Conservation (phyloP, 805 yeast species). For the Pichia cabralensis region DNA sequence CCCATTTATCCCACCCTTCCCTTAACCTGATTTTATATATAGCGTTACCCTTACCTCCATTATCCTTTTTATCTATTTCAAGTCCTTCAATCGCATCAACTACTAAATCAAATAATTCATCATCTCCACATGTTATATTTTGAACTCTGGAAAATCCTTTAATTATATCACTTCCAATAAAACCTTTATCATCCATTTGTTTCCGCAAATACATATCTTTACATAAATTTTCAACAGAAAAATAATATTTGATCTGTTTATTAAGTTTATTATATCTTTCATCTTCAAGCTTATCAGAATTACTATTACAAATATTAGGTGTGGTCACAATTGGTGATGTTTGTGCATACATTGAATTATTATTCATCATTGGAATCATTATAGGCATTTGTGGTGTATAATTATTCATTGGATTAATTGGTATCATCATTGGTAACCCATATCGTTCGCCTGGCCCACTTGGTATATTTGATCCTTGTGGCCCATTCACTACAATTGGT, state of each 20-base stretch:
- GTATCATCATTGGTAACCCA: too few species aligned
- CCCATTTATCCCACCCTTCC: slow-evolving; percentile 58
- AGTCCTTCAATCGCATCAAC: slow-evolving; percentile 13
- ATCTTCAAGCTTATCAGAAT: slow-evolving; percentile 3
- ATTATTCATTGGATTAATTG: too few species aligned
- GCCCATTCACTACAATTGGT: too few species aligned
- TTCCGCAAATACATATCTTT: slow-evolving; percentile 73
- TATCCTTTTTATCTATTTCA: slow-evolving; percentile 22
- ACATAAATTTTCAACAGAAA: slow-evolving; percentile 74
- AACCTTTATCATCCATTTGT: slow-evolving; percentile 68
- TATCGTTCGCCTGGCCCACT: too few species aligned
- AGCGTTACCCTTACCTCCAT: slow-evolving; percentile 28
- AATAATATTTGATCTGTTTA: slow-evolving; percentile 75
- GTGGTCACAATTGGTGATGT: too few species aligned
- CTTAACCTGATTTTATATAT: slow-evolving; percentile 46
- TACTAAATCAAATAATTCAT: slow-evolving; percentile 26
- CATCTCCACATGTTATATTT: slow-evolving; percentile 40
- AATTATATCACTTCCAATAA: slow-evolving; percentile 47
- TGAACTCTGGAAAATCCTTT: slow-evolving; percentile 66
- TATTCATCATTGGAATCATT: too few species aligned
- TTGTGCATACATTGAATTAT: too few species aligned
- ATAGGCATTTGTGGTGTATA: too few species aligned
- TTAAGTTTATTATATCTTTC: slow-evolving; percentile 11
- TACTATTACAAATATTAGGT: too few species aligned
- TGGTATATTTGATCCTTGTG: too few species aligned